Percentiles rank a stretch among this genome's conserved stretches.
Conservation (phyloP, 345 rosid species). For the Eucalyptus marginata region DNA sequence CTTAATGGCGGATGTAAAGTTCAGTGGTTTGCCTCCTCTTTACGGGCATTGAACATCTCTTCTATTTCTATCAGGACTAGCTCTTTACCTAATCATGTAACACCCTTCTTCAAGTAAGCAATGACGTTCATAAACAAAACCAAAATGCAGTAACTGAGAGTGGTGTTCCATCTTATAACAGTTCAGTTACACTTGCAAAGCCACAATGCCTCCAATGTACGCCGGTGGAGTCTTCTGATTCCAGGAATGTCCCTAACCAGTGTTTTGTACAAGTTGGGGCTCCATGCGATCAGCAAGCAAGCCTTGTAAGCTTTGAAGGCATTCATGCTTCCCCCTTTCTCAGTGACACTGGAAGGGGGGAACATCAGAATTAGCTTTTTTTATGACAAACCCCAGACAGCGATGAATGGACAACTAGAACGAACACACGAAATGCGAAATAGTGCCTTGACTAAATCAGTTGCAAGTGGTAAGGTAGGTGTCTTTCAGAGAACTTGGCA, state of each 20-base stretch:
- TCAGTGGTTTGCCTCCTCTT: constrained; percentile 8
- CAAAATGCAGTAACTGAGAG: background rate
- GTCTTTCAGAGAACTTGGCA: constrained; percentile 18
- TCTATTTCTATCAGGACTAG: constrained; percentile 25
- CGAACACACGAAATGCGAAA: background rate
- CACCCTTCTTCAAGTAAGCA: background rate
- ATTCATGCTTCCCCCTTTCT: constrained; percentile 4
- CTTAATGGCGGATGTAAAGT: constrained; percentile 11
- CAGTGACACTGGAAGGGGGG: background rate
- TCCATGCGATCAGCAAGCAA: constrained; percentile 27
- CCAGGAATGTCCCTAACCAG: constrained; percentile 38
- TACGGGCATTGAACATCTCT: constrained; percentile 23
- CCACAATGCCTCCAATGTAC: constrained; percentile 25
- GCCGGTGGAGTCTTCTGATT: constrained; percentile 28
- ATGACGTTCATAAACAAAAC: background rate
- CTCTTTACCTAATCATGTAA: constrained; percentile 14
- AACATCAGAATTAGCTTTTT: background rate
- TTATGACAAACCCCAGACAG: background rate
- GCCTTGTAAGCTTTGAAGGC: constrained; percentile 37
- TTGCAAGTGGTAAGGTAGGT: background rate
- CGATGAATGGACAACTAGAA: background rate
- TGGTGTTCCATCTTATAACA: constrained; percentile 16
- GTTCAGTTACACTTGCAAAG: constrained; percentile 22
- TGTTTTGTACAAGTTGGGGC: constrained; percentile 23
- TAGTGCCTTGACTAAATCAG: background rate